phyloP scores from a whole-genome alignment of 2,329 filamentous ascomycete genomes.

The Scytalidium sp. region DNA sequence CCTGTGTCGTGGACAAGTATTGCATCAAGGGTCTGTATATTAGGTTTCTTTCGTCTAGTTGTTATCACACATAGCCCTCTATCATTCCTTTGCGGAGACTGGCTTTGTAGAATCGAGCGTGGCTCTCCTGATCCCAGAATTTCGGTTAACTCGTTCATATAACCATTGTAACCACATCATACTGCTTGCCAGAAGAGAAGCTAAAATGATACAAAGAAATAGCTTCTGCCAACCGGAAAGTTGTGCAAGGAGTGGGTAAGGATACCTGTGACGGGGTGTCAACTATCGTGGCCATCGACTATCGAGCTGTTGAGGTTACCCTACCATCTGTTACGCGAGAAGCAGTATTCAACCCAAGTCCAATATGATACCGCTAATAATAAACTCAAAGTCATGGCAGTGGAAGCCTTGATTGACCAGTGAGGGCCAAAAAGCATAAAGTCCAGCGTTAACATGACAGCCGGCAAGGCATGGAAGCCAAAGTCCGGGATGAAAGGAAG shows the following conservation, averaged over 20 bases:
- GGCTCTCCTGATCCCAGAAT: no score
- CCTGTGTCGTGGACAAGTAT: neutral
- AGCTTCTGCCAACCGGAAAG: slow-evolving; percentile 64
- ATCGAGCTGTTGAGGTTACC: slow-evolving; percentile 18
- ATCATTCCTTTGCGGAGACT: no score
- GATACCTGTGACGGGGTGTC: slow-evolving; percentile 56
- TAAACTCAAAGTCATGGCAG: slow-evolving; percentile 52
- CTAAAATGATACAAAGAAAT: slow-evolving; percentile 66
- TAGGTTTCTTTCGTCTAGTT: no score
- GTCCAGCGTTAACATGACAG: slow-evolving; percentile 59
- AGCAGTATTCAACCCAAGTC: slow-evolving; percentile 71
- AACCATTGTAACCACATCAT: slow-evolving; percentile 67
- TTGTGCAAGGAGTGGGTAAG: slow-evolving; percentile 79
- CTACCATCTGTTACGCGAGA: slow-evolving; percentile 57
- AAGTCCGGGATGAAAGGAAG: slow-evolving; percentile 54
- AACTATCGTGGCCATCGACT: neutral
- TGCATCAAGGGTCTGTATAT: no score
- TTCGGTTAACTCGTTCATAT: slow-evolving; percentile 66
- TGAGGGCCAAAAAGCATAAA: slow-evolving; percentile 65
- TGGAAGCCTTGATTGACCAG: slow-evolving; percentile 58
- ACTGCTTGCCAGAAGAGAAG: slow-evolving; percentile 67
- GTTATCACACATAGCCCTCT: no score
- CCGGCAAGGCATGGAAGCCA: slow-evolving; percentile 61
- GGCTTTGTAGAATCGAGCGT: no score
- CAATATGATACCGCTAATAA: slow-evolving; percentile 63